Percentiles rank a stretch among this genome's conserved stretches.
These are phyloP conservation scores for Solanum pennellii DNA, from an alignment of 257 asterid genomes.

Conservation along the genomic window DNA sequence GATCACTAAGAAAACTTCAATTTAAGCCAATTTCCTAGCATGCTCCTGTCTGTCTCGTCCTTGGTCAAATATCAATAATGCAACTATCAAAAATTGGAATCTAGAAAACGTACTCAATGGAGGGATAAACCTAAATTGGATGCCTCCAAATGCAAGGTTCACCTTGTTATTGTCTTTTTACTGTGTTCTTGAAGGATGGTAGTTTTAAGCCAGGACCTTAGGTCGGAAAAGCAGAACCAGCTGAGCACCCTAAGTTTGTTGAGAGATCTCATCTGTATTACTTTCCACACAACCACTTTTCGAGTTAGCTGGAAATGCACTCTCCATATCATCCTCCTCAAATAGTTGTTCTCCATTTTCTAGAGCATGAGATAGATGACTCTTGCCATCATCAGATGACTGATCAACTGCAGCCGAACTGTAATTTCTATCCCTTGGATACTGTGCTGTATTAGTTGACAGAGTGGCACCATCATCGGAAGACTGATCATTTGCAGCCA, in stretches of 20 bases:
- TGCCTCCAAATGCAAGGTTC: not conserved
- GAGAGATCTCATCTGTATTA: not conserved
- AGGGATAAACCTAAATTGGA: not conserved
- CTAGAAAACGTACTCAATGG: not conserved
- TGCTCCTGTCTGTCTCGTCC: not conserved
- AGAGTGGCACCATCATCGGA: not conserved
- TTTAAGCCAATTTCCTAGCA: not conserved
- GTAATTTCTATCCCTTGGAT: not conserved
- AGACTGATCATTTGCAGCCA: constrained; percentile 11
- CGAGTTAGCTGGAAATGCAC: not conserved
- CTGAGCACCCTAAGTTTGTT: not conserved
- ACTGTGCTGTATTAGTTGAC: not conserved
- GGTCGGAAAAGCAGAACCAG: not conserved
- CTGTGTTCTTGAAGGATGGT: not conserved
- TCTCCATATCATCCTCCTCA: constrained; percentile 26
- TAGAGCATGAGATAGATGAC: constrained; percentile 14
- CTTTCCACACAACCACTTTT: constrained; percentile 14
- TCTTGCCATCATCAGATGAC: constrained; percentile 6
- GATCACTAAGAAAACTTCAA: not conserved
- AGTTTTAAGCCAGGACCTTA: not conserved
- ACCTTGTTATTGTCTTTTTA: not conserved
- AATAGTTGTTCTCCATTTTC: constrained; percentile 39
- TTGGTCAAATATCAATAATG: not conserved
- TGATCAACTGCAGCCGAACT: not conserved
- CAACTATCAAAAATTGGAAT: not conserved